A percentile compares a stretch with the other conserved stretches of the same genome.
These are phyloP conservation scores for Panicum virgatum DNA, from an alignment of 202 grass and related monocot species.

Conservation along the genomic window DNA sequence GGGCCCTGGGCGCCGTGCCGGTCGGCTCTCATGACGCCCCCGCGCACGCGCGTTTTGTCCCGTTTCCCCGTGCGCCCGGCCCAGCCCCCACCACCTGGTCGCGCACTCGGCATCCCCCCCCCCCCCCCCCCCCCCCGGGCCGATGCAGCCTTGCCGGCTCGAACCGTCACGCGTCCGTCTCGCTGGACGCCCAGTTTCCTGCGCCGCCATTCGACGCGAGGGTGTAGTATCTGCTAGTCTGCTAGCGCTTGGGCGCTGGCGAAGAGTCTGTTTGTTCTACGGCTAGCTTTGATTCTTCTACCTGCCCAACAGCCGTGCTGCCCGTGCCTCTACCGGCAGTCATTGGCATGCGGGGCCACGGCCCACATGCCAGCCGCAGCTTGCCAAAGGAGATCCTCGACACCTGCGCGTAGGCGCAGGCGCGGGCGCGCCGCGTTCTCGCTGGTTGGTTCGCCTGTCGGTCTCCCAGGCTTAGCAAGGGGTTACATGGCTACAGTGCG, in stretches of 20 bases:
- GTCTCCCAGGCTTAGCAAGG: neutral
- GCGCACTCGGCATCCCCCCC: neutral
- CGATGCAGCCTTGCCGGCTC: constrained; percentile 19
- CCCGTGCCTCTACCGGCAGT: too few species aligned
- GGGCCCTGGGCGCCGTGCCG: neutral
- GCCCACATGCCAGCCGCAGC: neutral
- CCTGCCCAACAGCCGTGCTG: too few species aligned
- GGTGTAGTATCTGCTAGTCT: neutral
- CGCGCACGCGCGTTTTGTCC: constrained; percentile 51
- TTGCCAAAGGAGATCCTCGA: too few species aligned
- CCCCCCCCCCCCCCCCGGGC: neutral
- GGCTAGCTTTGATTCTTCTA: neutral
- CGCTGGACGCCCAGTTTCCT: neutral
- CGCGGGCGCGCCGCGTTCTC: too few species aligned
- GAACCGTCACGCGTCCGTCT: neutral
- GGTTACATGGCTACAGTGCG: neutral
- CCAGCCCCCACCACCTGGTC: constrained; percentile 28
- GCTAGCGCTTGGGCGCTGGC: neutral
- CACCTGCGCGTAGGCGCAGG: neutral
- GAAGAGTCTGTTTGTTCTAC: neutral
- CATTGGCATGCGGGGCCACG: too few species aligned
- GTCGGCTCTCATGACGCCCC: constrained; percentile 46
- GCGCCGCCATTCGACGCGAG: neutral
- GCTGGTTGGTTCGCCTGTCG: neutral
- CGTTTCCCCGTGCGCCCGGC: constrained; percentile 34